phyloP scores from a whole-genome alignment of 148 eudicot genomes.

The Cornus florida region DNA sequence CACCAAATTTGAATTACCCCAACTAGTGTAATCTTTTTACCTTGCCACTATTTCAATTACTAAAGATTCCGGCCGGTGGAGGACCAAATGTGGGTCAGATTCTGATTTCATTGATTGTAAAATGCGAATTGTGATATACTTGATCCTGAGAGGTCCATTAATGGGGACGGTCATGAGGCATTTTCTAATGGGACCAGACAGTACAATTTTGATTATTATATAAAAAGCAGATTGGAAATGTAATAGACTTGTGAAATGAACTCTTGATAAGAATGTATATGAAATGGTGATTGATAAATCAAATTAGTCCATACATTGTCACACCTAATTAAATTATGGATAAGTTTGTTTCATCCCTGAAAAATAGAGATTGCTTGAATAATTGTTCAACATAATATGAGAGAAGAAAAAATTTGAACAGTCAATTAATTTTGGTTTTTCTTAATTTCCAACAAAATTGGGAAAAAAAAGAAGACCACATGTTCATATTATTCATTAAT shows the following conservation, averaged over 20 bases:
- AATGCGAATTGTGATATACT: neutral
- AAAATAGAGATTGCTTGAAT: too few relatives aligned
- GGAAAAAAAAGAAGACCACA: too few relatives aligned
- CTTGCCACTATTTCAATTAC: neutral
- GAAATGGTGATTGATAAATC: neutral
- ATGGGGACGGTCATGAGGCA: neutral
- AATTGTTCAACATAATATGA: too few relatives aligned
- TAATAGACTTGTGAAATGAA: neutral
- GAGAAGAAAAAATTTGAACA: too few relatives aligned
- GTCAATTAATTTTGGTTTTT: too few relatives aligned
- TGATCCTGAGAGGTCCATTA: neutral
- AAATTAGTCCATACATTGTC: neutral
- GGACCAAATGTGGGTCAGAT: slow-evolving; percentile 7
- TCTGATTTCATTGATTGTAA: neutral
- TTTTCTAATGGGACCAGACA: neutral
- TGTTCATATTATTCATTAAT: too few relatives aligned
- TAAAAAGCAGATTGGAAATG: neutral
- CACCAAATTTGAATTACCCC: neutral
- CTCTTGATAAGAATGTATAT: neutral
- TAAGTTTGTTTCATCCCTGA: neutral
- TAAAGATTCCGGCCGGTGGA: neutral
- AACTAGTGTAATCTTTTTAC: neutral
- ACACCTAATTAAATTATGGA: too few relatives aligned
- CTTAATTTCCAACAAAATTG: too few relatives aligned
- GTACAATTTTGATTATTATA: neutral